Percentiles rank a stretch among this genome's conserved stretches.
phyloP scores from a whole-genome alignment of 2,329 filamentous ascomycete species.

The Gaeumannomyces sp. region DNA sequence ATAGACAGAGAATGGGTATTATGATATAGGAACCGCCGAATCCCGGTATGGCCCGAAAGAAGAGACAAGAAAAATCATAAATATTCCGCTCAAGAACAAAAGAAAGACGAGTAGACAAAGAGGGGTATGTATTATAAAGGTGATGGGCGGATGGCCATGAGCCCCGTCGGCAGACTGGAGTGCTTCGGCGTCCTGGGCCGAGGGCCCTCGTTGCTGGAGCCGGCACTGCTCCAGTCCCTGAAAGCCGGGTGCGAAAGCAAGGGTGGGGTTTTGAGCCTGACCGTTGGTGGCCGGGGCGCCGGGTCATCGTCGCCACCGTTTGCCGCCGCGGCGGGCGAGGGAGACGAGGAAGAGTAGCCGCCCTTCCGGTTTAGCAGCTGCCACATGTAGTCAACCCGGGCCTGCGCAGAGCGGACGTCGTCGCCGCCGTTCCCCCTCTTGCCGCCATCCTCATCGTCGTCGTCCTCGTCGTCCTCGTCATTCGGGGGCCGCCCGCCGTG shows the following conservation, averaged over 20 bases:
- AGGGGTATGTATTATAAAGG: background rate
- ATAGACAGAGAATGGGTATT: background rate
- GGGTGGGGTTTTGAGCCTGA: slow-evolving; percentile 3
- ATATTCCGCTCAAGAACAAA: background rate
- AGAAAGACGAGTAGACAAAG: background rate
- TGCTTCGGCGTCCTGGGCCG: background rate
- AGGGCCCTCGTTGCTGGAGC: background rate
- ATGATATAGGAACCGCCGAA: background rate
- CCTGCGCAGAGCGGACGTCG: background rate
- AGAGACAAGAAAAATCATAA: too few relatives aligned
- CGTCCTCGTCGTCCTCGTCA: background rate
- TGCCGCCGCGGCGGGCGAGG: too few relatives aligned
- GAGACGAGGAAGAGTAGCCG: background rate
- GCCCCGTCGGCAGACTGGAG: slow-evolving; percentile 1
- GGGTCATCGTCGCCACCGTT: background rate
- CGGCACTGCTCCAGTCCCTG: background rate
- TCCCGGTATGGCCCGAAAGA: too few relatives aligned
- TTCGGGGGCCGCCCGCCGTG: background rate
- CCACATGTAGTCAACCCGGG: background rate
- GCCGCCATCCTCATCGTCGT: background rate
- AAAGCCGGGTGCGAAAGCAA: background rate
- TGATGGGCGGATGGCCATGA: background rate
- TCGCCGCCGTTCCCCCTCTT: background rate
- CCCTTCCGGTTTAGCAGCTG: background rate
- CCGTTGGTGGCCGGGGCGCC: background rate